Percentiles rank a stretch among this genome's conserved stretches.
Conservation (phyloP, 139 green algal genomes). For the Parachlorella kessleri region DNA sequence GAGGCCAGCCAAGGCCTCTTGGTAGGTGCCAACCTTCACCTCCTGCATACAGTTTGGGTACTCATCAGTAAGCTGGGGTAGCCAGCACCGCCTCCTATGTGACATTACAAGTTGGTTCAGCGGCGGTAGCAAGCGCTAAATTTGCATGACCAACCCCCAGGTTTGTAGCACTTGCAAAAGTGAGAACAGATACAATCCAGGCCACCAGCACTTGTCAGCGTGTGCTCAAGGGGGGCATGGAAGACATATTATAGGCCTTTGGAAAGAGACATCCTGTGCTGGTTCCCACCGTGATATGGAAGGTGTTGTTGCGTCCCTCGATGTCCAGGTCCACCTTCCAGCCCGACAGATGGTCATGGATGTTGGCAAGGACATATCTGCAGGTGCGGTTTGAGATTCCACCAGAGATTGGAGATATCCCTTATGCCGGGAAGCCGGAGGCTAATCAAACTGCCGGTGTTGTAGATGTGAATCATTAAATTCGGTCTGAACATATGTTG, state of each 20-base stretch:
- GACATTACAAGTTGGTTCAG: too few relatives aligned
- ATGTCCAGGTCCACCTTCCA: constrained; percentile 51
- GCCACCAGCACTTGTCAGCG: too few relatives aligned
- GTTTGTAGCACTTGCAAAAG: too few relatives aligned
- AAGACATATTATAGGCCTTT: too few relatives aligned
- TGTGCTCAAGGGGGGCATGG: too few relatives aligned
- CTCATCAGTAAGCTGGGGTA: too few relatives aligned
- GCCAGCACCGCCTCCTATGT: too few relatives aligned
- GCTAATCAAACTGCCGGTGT: not conserved
- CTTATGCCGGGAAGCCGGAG: not conserved
- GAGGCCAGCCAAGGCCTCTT: not conserved
- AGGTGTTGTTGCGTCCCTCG: constrained; percentile 14
- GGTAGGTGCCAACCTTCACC: constrained; percentile 5
- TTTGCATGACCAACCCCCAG: too few relatives aligned
- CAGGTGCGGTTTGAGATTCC: not conserved
- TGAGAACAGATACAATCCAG: too few relatives aligned
- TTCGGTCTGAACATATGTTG: not conserved
- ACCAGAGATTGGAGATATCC: not conserved
- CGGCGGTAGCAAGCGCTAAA: too few relatives aligned
- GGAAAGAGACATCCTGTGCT: not conserved
- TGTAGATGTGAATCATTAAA: not conserved
- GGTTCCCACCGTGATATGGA: not conserved
- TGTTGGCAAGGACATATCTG: constrained; percentile 25
- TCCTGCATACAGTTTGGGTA: not conserved
- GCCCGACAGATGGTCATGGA: constrained; percentile 40